Evolutionary conservation across 1,139 yeast genomes (phyloP).

Genomic region (Magnusiomyces clavatus): DNA sequence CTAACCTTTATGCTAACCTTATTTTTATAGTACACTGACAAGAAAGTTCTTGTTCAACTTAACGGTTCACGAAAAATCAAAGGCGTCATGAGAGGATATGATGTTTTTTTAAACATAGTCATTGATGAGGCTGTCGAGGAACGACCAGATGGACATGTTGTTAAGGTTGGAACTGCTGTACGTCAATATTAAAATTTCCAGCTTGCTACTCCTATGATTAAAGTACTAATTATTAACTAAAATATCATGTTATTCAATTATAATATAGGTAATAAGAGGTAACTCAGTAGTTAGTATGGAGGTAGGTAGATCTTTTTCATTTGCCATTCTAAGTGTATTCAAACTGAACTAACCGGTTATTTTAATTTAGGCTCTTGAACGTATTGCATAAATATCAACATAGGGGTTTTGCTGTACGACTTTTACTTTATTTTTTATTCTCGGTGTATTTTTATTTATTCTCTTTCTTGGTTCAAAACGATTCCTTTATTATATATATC

Average conservation of each 20-base stretch:
- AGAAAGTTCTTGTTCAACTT: slow-evolving; percentile 58
- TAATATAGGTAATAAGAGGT: slow-evolving; percentile 33
- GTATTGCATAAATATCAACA: slow-evolving; percentile 12
- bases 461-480: too few relatives aligned
- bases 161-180: slow-evolving; percentile 44
- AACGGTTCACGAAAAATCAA: slow-evolving; percentile 67
- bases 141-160: slow-evolving; percentile 41
- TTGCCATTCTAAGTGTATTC: not conserved
- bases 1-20: not conserved
- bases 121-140: slow-evolving; percentile 68
- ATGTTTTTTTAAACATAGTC: slow-evolving; percentile 67
- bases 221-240: not conserved
- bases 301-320: slow-evolving; percentile 13
- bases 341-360: too few relatives aligned
- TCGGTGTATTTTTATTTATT: slow-evolving; percentile 2
- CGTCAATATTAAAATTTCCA: not conserved
- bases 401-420: slow-evolving; percentile 11
- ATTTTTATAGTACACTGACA: slow-evolving; percentile 59
- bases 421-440: not conserved
- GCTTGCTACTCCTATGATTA: too few relatives aligned
- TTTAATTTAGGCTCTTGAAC: slow-evolving; percentile 23
- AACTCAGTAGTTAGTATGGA: slow-evolving; percentile 39
- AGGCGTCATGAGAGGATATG: slow-evolving; percentile 75
- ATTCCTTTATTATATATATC: too few relatives aligned
- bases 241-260: not conserved